Evolutionary conservation across 2,329 filamentous ascomycete species (phyloP).

Genomic region (Monosporascus cannonballus): DNA sequence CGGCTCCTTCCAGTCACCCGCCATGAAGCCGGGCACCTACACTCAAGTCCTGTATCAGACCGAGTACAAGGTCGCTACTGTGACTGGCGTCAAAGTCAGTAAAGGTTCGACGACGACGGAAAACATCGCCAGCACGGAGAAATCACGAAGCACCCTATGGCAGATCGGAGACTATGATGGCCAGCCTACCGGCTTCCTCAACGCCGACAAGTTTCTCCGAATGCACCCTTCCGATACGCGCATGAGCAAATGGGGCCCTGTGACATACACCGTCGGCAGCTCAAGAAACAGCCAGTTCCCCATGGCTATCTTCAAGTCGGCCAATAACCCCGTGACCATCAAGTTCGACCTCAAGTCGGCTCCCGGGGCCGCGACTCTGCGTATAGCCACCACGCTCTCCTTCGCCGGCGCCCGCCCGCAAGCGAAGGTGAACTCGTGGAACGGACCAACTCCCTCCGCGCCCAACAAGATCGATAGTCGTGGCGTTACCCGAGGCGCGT

Average conservation of each 20-base stretch:
- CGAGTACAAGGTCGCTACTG: slow-evolving; percentile 48
- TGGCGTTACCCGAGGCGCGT: slow-evolving; percentile 60
- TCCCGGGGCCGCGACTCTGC: slow-evolving; percentile 50
- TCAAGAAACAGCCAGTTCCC: slow-evolving; percentile 49
- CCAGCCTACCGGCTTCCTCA: slow-evolving; percentile 57
- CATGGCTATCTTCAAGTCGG: slow-evolving; percentile 59
- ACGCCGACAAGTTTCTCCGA: slow-evolving; percentile 59
- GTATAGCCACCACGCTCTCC: slow-evolving; percentile 58
- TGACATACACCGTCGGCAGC: slow-evolving; percentile 56
- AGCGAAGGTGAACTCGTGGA: slow-evolving; percentile 50
- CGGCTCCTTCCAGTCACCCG: slow-evolving; percentile 56
- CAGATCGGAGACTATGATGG: slow-evolving; percentile 63
- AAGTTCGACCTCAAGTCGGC: slow-evolving; percentile 48
- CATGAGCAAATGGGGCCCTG: slow-evolving; percentile 55
- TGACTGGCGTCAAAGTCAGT: slow-evolving; percentile 39
- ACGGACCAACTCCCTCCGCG: slow-evolving; percentile 40
- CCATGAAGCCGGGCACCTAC: slow-evolving; percentile 63
- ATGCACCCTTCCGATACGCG: slow-evolving; percentile 64
- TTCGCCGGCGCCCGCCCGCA: slow-evolving; percentile 55
- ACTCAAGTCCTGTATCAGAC: slow-evolving; percentile 61
- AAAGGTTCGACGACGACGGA: slow-evolving; percentile 43
- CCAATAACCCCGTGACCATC: slow-evolving; percentile 56
- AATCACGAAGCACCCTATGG: slow-evolving; percentile 49
- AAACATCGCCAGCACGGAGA: slow-evolving; percentile 39
- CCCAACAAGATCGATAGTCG: slow-evolving; percentile 59